Conservation (phyloP, 352 stramenopile genomes). For the Phytopythium oedochilum region DNA sequence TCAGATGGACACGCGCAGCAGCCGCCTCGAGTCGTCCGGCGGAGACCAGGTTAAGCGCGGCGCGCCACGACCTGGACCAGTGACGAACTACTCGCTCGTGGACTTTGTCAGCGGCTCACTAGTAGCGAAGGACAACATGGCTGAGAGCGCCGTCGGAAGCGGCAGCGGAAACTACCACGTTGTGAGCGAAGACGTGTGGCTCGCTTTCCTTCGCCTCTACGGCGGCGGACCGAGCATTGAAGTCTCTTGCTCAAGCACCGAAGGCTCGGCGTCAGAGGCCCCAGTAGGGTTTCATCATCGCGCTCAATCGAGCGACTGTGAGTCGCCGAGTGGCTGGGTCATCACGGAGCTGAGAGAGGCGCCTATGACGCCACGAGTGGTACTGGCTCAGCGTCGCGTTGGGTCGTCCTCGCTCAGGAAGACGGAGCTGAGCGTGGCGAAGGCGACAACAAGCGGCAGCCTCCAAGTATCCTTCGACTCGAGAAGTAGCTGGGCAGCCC, state of each 20-base stretch:
- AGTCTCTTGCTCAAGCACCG: constrained; percentile 13
- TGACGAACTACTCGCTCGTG: constrained; percentile 62
- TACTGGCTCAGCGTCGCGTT: background rate
- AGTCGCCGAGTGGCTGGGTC: constrained; percentile 23
- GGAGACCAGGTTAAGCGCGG: background rate
- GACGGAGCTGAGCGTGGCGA: constrained; percentile 1
- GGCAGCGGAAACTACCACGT: constrained; percentile 48
- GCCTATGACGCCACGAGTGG: constrained; percentile 6
- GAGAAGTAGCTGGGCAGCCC: background rate
- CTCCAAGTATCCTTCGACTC: background rate
- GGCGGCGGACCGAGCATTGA: constrained; percentile 62
- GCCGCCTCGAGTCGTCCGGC: background rate
- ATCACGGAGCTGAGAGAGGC: constrained; percentile 54
- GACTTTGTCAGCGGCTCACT: constrained; percentile 65
- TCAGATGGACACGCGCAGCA: constrained; percentile 28
- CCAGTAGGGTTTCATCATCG: background rate
- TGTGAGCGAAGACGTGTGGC: constrained; percentile 66
- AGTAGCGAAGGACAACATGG: constrained; percentile 32
- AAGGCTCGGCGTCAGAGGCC: background rate
- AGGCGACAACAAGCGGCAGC: constrained; percentile 7
- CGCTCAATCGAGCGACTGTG: background rate
- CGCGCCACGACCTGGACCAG: constrained; percentile 38
- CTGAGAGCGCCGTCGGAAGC: constrained; percentile 33
- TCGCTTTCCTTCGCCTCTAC: constrained; percentile 51
- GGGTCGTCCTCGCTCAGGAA: background rate